Conservation (phyloP, 1,284 basidiomycete genomes). For the Tremellales sp. region DNA sequence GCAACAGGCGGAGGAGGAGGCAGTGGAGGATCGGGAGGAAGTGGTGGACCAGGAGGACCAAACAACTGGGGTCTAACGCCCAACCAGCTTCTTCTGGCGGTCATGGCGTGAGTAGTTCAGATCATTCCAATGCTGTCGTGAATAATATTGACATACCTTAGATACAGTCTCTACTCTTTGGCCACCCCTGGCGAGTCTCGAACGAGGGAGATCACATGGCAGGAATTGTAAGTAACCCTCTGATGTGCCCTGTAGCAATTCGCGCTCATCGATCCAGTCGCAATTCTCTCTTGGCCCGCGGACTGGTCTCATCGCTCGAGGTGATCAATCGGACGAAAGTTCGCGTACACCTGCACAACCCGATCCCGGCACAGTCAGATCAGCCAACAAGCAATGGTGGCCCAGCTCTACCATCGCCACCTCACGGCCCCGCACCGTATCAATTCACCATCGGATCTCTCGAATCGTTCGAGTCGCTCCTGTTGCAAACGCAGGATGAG, state of each 20-base stretch:
- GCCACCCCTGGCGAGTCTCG: constrained; percentile 31
- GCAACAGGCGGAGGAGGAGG: constrained; percentile 33
- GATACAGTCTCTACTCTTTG: constrained; percentile 41
- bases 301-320: constrained; percentile 87
- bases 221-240: constrained; percentile 72
- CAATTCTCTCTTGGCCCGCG: constrained; percentile 90
- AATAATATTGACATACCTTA: constrained; percentile 5
- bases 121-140: neutral
- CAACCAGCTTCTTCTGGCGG: constrained; percentile 43
- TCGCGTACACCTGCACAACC: constrained; percentile 47
- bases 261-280: constrained; percentile 50
- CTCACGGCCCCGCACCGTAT: constrained; percentile 55
- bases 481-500: constrained; percentile 90
- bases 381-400: constrained; percentile 15
- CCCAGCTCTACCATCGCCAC: constrained; percentile 32
- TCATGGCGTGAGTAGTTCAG: constrained; percentile 25
- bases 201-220: constrained; percentile 92
- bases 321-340: constrained; percentile 91
- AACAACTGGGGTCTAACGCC: constrained; percentile 33
- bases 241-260: neutral
- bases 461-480: constrained; percentile 91
- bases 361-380: constrained; percentile 19
- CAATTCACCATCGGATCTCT: constrained; percentile 97
- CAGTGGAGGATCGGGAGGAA: constrained; percentile 31
- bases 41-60: constrained; percentile 23